Base-by-base conservation (phyloP, 352 stramenopile genomes). In the Phytophthora hybrid region DNA sequence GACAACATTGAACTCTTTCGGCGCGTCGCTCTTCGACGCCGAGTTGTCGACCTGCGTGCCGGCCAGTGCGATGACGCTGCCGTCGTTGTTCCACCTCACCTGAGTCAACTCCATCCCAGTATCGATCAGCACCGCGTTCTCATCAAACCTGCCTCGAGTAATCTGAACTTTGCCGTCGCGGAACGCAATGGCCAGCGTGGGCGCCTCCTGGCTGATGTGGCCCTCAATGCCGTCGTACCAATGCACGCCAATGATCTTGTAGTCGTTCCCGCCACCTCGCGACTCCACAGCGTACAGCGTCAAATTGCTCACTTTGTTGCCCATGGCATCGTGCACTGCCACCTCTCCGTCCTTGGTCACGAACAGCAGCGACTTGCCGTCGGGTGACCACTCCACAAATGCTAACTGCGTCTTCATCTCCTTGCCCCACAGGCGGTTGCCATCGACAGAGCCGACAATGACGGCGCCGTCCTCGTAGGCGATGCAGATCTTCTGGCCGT, bases 401-500 rank as follows among this genome's bases (percentile, higher is more conserved):
- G 80, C 81, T n/a, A 98, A 69, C 55, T 95, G 82, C 13, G 90
- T 93, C 69, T 96, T 94, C 74, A 98, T 96, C 61, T 98, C 94
- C 63, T 98, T 98, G 3, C 95, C 95, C 95, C 96, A 99, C 2
- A 98, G 81, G 0, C 94, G 84, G 69, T 98, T 98, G 44, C 95
- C 96, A 65, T 98, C 95, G 1, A 98, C 94, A 16, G 87, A 97
- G 9, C 95, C 95, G 14, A 98, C 95, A 63, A 98, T 98, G 54
- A 98, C 96, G 4, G 92, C 92, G 23, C 95, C 94, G 76, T 99
- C 95, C 62, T 97, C 93, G 74, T 99, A 98, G 13, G 93, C 93
- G 71, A 98, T 98, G 72, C 95, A 98, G 65, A 99, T 98, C 79
- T 97, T 97, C 75, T 97, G 83, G 0, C 96, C 95, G 79, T 98